Evolutionary conservation across 495 filamentous ascomycete species (phyloP).

Genomic region (Echria macrotheca): DNA sequence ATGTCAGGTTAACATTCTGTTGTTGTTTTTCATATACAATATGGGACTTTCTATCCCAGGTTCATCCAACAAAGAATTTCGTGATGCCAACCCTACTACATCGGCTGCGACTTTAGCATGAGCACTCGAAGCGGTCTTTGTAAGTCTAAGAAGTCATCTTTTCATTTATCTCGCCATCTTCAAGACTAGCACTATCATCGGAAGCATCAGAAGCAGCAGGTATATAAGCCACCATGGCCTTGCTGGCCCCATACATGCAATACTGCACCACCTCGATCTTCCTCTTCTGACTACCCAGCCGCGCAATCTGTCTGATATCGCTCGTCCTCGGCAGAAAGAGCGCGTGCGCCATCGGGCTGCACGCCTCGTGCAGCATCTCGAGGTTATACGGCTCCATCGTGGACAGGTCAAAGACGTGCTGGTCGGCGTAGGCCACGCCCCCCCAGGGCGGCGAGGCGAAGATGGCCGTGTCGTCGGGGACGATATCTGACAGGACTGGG

Average conservation of each 20-base stretch:
- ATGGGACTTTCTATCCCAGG: no score
- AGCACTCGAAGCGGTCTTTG: no score
- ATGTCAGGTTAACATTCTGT: no score
- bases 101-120: no score
- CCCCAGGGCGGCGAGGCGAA: slow-evolving; percentile 97
- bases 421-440: slow-evolving; percentile 72
- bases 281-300: slow-evolving; percentile 38
- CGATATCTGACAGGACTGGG: not conserved
- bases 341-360: slow-evolving; percentile 49
- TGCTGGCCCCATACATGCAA: slow-evolving; percentile 84
- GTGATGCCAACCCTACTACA: no score
- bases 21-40: no score
- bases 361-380: slow-evolving; percentile 53
- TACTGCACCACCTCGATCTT: slow-evolving; percentile 78
- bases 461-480: no score
- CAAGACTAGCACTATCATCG: no score
- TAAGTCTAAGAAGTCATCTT: no score
- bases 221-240: slow-evolving; percentile 57
- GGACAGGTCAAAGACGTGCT: slow-evolving; percentile 75
- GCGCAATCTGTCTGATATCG: slow-evolving; percentile 76
- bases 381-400: slow-evolving; percentile 85
- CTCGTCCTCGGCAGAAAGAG: slow-evolving; percentile 88
- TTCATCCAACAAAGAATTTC: no score
- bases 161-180: no score
- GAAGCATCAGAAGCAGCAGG: no score